Percentiles rank a stretch among this genome's conserved stretches.
Evolutionary conservation across 257 asterid genomes (phyloP).

Genomic region (Thymus mandschuricus): DNA sequence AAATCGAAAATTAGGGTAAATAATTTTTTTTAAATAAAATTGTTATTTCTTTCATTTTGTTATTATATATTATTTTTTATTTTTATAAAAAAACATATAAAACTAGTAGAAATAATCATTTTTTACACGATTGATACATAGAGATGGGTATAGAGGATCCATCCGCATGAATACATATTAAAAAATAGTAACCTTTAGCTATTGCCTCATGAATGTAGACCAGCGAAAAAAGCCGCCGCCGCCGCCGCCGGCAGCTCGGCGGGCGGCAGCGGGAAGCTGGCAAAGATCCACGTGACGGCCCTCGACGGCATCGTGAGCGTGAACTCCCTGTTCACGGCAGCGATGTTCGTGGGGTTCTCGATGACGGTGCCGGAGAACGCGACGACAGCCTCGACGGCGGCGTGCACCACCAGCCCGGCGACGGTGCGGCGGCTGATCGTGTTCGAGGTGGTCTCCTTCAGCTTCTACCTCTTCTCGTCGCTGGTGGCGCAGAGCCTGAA

Average conservation of each 20-base stretch:
- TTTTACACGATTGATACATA: too few species aligned
- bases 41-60: too few species aligned
- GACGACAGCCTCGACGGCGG: background rate
- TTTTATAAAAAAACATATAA: too few species aligned
- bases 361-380: constrained; percentile 18
- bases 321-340: constrained; percentile 50
- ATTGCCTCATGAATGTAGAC: too few species aligned
- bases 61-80: too few species aligned
- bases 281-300: constrained; percentile 40
- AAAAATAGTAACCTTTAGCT: too few species aligned
- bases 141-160: too few species aligned
- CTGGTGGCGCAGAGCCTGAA: constrained; percentile 8
- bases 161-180: too few species aligned
- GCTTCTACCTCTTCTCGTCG: constrained; percentile 13
- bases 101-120: too few species aligned
- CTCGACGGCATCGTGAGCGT: constrained; percentile 47
- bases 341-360: constrained; percentile 43
- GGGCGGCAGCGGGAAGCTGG: background rate
- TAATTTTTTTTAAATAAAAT: too few species aligned
- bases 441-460: constrained; percentile 8
- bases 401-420: constrained; percentile 6
- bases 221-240: too few species aligned
- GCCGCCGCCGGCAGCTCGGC: background rate
- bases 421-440: constrained; percentile 23
- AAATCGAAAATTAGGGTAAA: too few species aligned